Evolutionary conservation across 2,329 filamentous ascomycete genomes (phyloP), one percentile per base, ranked within the genome.

Genomic region (Lachnellula cervina): DNA sequence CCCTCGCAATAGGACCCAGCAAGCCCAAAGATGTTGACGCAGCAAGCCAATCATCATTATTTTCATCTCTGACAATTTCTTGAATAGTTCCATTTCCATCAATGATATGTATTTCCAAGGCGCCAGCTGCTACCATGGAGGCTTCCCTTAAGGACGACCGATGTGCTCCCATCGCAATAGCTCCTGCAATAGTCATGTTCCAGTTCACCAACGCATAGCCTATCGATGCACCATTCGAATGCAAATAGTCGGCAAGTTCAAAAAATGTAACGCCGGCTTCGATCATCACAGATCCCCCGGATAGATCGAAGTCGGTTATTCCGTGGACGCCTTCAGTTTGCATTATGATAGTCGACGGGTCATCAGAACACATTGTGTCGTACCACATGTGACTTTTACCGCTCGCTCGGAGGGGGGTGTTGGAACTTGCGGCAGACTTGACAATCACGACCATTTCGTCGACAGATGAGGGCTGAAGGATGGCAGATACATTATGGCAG

Each of bases 381-480:
- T 62, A 62, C 59, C 59, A 62, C 57, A 58, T 59, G 28, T 62
- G 59, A 2, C 57, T 55, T 44, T 62, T 62, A 1, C 59, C 59
- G 28, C 52, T 56, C n/a, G 59, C 59, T 51, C 59, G 49, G 6
- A 62, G 34, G 9, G 59, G 59, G 5, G 45, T 59, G 21, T 55
- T 55, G 14, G 43, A 54, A 16, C 25, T 35, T 35, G 59, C 50
- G 17, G 59, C 59, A 23, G 19, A 43, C 49, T 60, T 53, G 38
- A 62, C 57, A 21, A 62, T 48, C 13, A 48, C 50, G 17, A 60
- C 57, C 55, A 62, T 58, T 32, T 62, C 57, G 32, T 54, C 51
- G 9, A 62, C 47, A 5, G 43, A 52, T 1, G 51, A 45, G 4
- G 57, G 55, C 11, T 60, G 52, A 23, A 51, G 37, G 19, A 62